These are phyloP conservation scores for Noccaea bulbosa DNA, from an alignment of 345 rosid genomes.

Conservation along the genomic window DNA sequence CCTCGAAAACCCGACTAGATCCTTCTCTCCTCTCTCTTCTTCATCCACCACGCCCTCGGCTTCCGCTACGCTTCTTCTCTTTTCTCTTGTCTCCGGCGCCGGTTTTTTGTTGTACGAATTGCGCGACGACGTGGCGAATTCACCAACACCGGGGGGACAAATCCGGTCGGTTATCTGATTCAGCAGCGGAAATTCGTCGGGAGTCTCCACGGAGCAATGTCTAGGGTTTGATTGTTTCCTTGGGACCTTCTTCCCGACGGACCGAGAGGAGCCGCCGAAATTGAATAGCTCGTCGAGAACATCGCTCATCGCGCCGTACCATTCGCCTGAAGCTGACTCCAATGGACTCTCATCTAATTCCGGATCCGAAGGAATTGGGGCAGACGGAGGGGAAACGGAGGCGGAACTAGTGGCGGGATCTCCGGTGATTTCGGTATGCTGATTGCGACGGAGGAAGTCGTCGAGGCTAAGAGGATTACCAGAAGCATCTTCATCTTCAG, in stretches of 20 bases:
- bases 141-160: constrained; percentile 26
- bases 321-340: constrained; percentile 42
- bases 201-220: constrained; percentile 48
- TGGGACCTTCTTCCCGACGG: constrained; percentile 51
- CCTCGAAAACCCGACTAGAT: constrained; percentile 75
- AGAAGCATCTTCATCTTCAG: constrained; percentile 55
- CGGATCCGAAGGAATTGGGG: constrained; percentile 50
- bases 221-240: constrained; percentile 89
- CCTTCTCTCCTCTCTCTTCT: constrained; percentile 53
- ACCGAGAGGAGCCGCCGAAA: constrained; percentile 45
- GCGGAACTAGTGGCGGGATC: constrained; percentile 35
- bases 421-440: constrained; percentile 20
- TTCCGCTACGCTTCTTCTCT: constrained; percentile 35
- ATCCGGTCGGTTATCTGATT: constrained; percentile 30
- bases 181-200: constrained; percentile 4
- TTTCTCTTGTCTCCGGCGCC: constrained; percentile 32
- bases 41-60: constrained; percentile 45
- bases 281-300: constrained; percentile 85
- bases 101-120: constrained; percentile 43
- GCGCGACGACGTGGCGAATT: constrained; percentile 42
- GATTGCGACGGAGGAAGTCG: constrained; percentile 58
- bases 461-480: constrained; percentile 51
- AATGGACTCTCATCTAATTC: constrained; percentile 26
- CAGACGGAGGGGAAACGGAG: constrained; percentile 49
- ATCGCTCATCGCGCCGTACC: constrained; percentile 68